phyloP scores from a whole-genome alignment of 176 grass and related monocot genomes.

The Triticum monococcum region DNA sequence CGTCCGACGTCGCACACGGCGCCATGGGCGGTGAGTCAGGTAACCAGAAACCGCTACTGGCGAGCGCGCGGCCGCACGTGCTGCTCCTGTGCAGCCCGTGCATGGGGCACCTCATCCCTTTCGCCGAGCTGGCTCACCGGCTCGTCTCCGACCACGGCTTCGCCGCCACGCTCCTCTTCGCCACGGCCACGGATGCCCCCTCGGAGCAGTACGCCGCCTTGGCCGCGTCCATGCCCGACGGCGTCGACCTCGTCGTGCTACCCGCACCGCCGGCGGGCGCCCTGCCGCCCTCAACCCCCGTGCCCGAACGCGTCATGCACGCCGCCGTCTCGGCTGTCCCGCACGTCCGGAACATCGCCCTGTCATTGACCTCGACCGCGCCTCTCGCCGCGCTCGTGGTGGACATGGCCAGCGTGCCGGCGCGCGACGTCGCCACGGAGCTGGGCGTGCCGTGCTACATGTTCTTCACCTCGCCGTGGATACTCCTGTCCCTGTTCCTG shows the following conservation, averaged over 20 bases:
- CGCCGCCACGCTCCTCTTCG: constrained; percentile 60
- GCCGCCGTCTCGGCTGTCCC: background rate
- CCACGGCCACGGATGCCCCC: constrained; percentile 29
- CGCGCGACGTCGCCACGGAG: constrained; percentile 33
- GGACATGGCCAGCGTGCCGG: constrained; percentile 44
- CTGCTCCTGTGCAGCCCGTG: constrained; percentile 56
- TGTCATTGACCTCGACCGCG: background rate
- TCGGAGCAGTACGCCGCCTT: constrained; percentile 37
- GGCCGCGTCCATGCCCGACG: constrained; percentile 22
- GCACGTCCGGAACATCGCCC: background rate
- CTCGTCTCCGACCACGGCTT: constrained; percentile 52
- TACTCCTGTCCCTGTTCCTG: constrained; percentile 54
- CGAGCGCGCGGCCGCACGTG: constrained; percentile 28
- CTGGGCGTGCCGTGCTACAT: constrained; percentile 40
- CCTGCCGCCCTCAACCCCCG: background rate
- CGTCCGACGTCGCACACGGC: background rate
- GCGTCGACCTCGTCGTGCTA: constrained; percentile 44
- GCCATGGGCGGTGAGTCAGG: background rate
- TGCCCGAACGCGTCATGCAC: background rate
- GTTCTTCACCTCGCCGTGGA: constrained; percentile 59
- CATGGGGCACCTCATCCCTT: constrained; percentile 71
- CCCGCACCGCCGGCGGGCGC: background rate
- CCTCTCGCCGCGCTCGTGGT: constrained; percentile 46
- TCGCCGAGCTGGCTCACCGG: constrained; percentile 55
- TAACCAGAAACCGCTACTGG: background rate